Percentiles rank a stretch among this genome's conserved stretches.
phyloP scores from a whole-genome alignment of 768 basidiomycete species.

The Hygrocybe punicea region DNA sequence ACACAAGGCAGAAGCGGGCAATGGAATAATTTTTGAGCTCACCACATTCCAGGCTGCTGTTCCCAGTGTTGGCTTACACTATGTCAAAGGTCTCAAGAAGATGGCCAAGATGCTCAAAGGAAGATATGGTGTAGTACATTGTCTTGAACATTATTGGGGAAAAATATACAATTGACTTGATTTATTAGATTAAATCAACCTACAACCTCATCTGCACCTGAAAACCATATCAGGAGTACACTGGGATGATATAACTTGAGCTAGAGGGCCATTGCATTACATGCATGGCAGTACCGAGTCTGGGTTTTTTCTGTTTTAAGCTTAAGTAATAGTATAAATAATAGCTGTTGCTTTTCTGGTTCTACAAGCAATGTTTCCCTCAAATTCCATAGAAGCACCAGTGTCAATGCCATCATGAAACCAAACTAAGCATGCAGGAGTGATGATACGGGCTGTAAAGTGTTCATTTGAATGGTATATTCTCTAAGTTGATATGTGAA shows the following conservation, averaged over 20 bases:
- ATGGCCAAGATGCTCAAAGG: slow-evolving; percentile 8
- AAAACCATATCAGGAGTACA: background rate
- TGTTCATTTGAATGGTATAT: too few relatives aligned
- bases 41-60: slow-evolving; percentile 14
- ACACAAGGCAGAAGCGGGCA: slow-evolving; percentile 22
- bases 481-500: too few relatives aligned
- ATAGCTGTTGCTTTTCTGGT: too few relatives aligned
- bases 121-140: slow-evolving; percentile 16
- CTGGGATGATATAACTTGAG: background rate
- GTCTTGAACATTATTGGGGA: background rate
- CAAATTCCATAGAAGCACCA: too few relatives aligned
- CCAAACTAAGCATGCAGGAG: too few relatives aligned
- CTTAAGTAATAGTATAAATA: too few relatives aligned
- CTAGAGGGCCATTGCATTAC: too few relatives aligned
- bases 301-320: too few relatives aligned
- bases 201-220: background rate
- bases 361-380: too few relatives aligned
- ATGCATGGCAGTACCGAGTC: too few relatives aligned
- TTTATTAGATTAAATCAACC: background rate
- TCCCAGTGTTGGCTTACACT: slow-evolving; percentile 1
- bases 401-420: too few relatives aligned
- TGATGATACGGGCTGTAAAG: too few relatives aligned
- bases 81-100: slow-evolving; percentile 11
- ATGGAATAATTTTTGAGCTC: slow-evolving; percentile 22
- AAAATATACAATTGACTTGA: background rate